phyloP scores from a whole-genome alignment of 2,329 filamentous ascomycete species.

The Ceratocystis variospora region DNA sequence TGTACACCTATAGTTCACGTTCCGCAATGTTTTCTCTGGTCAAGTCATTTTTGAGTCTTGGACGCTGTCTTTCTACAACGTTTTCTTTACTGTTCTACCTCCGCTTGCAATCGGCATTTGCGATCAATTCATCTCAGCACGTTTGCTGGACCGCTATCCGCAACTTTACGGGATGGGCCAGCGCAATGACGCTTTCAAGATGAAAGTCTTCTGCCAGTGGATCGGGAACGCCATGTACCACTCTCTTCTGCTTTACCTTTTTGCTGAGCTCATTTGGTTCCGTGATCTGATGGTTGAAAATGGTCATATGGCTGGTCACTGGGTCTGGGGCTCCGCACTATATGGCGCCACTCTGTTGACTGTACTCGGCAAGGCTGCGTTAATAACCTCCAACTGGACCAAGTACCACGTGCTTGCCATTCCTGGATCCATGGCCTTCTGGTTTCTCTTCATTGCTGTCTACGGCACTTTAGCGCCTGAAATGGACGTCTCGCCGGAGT shows the following conservation, averaged over 20 bases:
- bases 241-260: constrained; percentile 82
- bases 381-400: constrained; percentile 96
- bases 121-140: constrained; percentile 92
- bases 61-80: constrained; percentile 99
- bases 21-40: constrained; percentile 96
- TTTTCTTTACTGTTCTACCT: constrained; percentile 89
- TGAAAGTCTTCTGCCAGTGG: constrained; percentile 87
- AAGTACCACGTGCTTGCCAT: constrained; percentile 96
- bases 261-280: constrained; percentile 66
- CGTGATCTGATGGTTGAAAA: constrained; percentile 65
- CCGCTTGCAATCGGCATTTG: constrained; percentile 91
- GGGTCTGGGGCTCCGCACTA: constrained; percentile 93
- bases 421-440: constrained; percentile 80
- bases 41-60: constrained; percentile 98
- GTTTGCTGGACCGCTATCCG: constrained; percentile 85
- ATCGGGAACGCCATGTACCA: constrained; percentile 91
- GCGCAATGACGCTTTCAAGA: constrained; percentile 82
- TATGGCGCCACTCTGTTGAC: constrained; percentile 91
- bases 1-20: constrained; percentile 54
- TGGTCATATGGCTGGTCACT: constrained; percentile 76
- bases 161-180: constrained; percentile 91
- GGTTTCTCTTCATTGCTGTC: constrained; percentile 77
- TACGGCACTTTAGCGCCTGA: constrained; percentile 80
- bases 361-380: constrained; percentile 82
- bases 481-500: constrained; percentile 68